Conservation (phyloP, 179 eudicot genomes). For the Patellifolia procumbens region DNA sequence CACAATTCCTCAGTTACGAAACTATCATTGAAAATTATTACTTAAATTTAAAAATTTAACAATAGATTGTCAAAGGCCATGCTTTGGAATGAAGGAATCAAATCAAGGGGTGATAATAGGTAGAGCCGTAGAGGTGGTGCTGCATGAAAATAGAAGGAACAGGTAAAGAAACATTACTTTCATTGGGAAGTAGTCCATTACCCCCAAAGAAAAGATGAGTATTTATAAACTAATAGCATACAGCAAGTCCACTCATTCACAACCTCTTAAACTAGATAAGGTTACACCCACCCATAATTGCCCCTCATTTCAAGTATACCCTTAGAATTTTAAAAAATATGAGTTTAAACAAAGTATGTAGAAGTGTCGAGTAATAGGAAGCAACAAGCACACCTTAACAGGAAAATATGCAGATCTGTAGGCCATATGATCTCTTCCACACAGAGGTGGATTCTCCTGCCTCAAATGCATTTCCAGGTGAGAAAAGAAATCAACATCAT, state of each 20-base stretch:
- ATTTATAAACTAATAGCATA: background rate
- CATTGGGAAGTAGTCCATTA: background rate
- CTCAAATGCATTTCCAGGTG: slow-evolving; percentile 99
- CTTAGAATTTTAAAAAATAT: too few species aligned
- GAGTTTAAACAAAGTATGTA: too few species aligned
- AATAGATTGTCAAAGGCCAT: background rate
- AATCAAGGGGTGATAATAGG: background rate
- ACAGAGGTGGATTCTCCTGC: slow-evolving; percentile 96
- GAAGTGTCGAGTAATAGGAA: background rate
- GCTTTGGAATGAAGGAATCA: background rate
- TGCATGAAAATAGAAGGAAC: background rate
- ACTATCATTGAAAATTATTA: background rate
- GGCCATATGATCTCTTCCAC: slow-evolving; percentile 99
- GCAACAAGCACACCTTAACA: slow-evolving; percentile 63
- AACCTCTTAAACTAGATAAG: background rate
- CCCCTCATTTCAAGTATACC: background rate
- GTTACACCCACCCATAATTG: background rate
- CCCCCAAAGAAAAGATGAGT: background rate
- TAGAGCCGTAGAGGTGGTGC: background rate
- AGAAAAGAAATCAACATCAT: slow-evolving; percentile 97
- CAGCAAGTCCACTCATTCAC: background rate
- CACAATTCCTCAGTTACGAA: background rate
- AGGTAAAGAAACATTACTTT: background rate
- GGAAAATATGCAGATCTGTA: slow-evolving; percentile 96
- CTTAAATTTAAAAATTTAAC: background rate